Percentiles rank a stretch among this genome's conserved stretches.
Evolutionary conservation across 805 yeast genomes (phyloP).

Genomic region (Limtongia smithiae): DNA sequence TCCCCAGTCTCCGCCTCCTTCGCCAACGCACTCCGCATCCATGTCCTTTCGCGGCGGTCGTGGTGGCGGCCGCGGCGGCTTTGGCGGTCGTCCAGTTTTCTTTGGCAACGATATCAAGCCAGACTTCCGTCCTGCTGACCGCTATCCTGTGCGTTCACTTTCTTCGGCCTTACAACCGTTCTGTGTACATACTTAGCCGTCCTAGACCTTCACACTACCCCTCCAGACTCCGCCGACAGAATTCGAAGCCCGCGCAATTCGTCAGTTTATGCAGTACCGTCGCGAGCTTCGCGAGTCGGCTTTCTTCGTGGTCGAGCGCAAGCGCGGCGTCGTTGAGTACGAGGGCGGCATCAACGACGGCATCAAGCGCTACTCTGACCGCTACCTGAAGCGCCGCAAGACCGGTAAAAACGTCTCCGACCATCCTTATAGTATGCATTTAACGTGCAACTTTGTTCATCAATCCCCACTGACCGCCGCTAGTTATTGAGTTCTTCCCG

Average conservation of each 20-base stretch:
- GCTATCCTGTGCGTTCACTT: conserved; percentile 19
- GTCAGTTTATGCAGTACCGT: conserved; percentile 25
- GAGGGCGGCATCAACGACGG: conserved; percentile 29
- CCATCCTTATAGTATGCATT: conserved; percentile 27
- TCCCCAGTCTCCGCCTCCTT: too few relatives aligned
- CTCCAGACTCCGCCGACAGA: conserved; percentile 25
- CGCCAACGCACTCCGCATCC: neutral
- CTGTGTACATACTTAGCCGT: neutral
- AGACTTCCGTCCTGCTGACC: conserved; percentile 25
- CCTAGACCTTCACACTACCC: conserved; percentile 18
- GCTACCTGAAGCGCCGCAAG: conserved; percentile 20
- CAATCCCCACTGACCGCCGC: neutral
- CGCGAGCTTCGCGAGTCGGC: conserved; percentile 29
- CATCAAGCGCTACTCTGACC: conserved; percentile 31
- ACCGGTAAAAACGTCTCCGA: conserved; percentile 24
- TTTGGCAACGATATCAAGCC: conserved; percentile 25
- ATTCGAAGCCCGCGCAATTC: conserved; percentile 18
- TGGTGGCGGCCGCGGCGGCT: conserved; percentile 18
- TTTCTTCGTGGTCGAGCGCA: conserved; percentile 23
- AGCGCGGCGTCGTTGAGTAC: conserved; percentile 19
- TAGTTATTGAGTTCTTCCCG: conserved; percentile 27
- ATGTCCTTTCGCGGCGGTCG: conserved; percentile 29
- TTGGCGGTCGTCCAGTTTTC: conserved; percentile 12
- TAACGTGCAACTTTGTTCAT: too few relatives aligned
- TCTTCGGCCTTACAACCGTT: neutral